phyloP scores from a whole-genome alignment of 192 early-diverging fungal genomes.

The Gonapodya sp. region DNA sequence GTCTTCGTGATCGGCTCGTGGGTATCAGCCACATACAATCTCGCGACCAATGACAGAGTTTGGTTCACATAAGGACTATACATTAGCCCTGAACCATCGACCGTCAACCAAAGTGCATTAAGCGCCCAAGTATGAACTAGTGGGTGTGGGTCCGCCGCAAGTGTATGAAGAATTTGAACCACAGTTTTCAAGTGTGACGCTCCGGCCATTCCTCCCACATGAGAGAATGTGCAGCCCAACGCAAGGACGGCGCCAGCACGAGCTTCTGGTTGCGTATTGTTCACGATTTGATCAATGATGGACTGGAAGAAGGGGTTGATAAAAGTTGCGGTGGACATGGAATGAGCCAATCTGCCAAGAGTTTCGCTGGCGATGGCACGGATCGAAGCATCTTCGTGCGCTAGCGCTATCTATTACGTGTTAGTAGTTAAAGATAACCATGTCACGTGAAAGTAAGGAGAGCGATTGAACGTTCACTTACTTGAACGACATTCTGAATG shows the following conservation, averaged over 20 bases:
- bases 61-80: conserved; percentile 82
- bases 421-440: conserved; percentile 13
- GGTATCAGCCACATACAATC: conserved; percentile 76
- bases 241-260: conserved; percentile 87
- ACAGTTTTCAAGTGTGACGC: conserved; percentile 72
- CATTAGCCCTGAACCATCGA: conserved; percentile 83
- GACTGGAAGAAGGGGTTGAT: conserved; percentile 63
- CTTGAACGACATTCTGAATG: conserved; percentile 34
- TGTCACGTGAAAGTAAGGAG: conserved; percentile 18
- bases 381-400: conserved; percentile 56
- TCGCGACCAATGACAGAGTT: conserved; percentile 77
- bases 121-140: conserved; percentile 91
- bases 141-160: conserved; percentile 85
- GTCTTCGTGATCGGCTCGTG: conserved; percentile 50
- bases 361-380: conserved; percentile 72
- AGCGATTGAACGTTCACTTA: conserved; percentile 20
- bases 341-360: conserved; percentile 65
- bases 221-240: conserved; percentile 76
- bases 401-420: conserved; percentile 45
- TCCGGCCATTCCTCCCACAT: conserved; percentile 84
- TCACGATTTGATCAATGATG: conserved; percentile 79
- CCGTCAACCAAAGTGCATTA: conserved; percentile 69
- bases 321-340: conserved; percentile 49
- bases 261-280: conserved; percentile 84
- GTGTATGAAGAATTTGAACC: conserved; percentile 79